phyloP scores from a whole-genome alignment of 306 rosid genomes.

The Glycine tomentella region DNA sequence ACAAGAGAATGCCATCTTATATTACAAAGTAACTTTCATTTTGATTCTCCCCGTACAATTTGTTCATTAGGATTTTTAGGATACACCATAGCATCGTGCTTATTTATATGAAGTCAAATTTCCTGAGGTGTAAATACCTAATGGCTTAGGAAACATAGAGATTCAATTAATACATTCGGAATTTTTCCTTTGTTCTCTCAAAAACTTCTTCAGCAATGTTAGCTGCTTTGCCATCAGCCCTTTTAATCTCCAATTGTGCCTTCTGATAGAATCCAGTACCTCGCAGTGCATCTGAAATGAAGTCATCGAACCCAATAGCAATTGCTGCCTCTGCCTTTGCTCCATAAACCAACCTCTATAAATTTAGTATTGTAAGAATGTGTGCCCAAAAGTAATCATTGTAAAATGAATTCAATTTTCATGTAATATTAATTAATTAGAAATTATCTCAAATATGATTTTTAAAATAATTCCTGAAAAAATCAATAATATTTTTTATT shows the following conservation, averaged over 20 bases:
- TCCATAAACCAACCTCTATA: slow-evolving; percentile 92
- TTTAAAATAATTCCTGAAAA: neutral
- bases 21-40: no score
- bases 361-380: neutral
- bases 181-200: slow-evolving; percentile 85
- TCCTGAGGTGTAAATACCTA: neutral
- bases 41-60: no score
- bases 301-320: slow-evolving; percentile 93
- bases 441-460: no score
- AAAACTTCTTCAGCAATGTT: slow-evolving; percentile 90
- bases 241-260: slow-evolving; percentile 85
- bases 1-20: no score
- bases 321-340: slow-evolving; percentile 99
- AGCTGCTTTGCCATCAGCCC: slow-evolving; percentile 91
- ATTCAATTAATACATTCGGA: slow-evolving; percentile 53
- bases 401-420: no score
- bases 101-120: no score
- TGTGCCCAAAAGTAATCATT: neutral
- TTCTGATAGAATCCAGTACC: slow-evolving; percentile 93
- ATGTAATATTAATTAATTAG: no score
- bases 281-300: slow-evolving; percentile 84
- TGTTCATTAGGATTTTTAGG: neutral
- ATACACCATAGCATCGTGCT: neutral
- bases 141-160: neutral
- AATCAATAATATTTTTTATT: no score